These are phyloP conservation scores for Oleoguttula mirabilis DNA, from an alignment of 495 filamentous ascomycete genomes.

Conservation along the genomic window DNA sequence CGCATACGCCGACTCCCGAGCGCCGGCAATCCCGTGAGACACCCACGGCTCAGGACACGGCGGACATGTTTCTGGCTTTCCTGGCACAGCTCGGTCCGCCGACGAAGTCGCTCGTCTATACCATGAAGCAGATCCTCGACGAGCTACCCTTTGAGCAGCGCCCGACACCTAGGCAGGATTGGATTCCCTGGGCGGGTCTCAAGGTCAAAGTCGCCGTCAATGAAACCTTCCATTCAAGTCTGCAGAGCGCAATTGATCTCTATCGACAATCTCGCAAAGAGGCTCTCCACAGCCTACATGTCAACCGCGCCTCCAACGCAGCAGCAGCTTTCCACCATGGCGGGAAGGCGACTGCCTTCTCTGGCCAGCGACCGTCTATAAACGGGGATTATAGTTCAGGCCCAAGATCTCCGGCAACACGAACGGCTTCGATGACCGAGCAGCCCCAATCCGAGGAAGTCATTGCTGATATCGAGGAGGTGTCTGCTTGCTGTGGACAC, in stretches of 20 bases:
- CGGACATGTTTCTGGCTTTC: constrained; percentile 79
- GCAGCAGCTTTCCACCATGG: background rate
- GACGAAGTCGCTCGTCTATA: constrained; percentile 87
- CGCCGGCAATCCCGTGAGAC: background rate
- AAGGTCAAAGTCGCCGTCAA: constrained; percentile 51
- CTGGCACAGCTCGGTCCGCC: constrained; percentile 79
- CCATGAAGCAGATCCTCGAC: constrained; percentile 73
- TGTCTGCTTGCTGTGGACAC: constrained; percentile 88
- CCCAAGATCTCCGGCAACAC: background rate
- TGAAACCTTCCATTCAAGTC: constrained; percentile 61
- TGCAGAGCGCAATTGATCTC: constrained; percentile 64
- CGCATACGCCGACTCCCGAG: background rate
- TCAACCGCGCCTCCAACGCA: constrained; percentile 8
- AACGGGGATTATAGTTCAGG: background rate
- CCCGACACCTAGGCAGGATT: background rate
- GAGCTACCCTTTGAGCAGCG: constrained; percentile 65
- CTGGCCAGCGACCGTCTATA: background rate
- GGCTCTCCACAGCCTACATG: constrained; percentile 65
- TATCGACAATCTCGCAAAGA: constrained; percentile 62
- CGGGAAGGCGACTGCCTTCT: background rate
- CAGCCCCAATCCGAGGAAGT: constrained; percentile 50
- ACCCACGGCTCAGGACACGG: constrained; percentile 35
- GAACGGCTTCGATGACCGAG: constrained; percentile 55
- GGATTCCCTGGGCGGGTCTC: background rate
- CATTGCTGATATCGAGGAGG: constrained; percentile 92